phyloP scores from a whole-genome alignment of 2,329 filamentous ascomycete species.

The Penicillium sclerotigenum region DNA sequence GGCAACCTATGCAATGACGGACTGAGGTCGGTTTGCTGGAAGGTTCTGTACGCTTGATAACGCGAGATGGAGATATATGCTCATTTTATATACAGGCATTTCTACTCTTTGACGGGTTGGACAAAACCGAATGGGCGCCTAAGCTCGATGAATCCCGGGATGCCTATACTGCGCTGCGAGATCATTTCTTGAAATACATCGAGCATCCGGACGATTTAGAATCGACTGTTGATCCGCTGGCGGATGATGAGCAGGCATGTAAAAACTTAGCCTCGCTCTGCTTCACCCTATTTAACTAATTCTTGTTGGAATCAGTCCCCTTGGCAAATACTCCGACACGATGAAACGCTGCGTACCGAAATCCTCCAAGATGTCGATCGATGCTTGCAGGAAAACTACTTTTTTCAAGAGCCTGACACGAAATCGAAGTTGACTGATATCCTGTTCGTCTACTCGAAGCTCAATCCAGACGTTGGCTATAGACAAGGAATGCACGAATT shows the following conservation, averaged over 20 bases:
- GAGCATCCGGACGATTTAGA: conserved; percentile 78
- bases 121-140: conserved; percentile 65
- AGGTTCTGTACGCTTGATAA: conserved; percentile 51
- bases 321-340: conserved; percentile 81
- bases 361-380: conserved; percentile 93
- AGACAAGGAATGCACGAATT: conserved; percentile 99
- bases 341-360: conserved; percentile 79
- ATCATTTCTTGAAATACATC: conserved; percentile 76
- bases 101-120: conserved; percentile 68
- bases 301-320: conserved; percentile 63
- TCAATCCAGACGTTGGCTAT: conserved; percentile 83
- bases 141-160: conserved; percentile 66
- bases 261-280: no score
- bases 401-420: conserved; percentile 76
- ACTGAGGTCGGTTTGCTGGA: conserved; percentile 88
- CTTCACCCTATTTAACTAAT: conserved; percentile 17
- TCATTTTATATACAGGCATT: conserved; percentile 59
- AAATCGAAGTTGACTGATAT: conserved; percentile 83
- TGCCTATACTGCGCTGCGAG: conserved; percentile 68
- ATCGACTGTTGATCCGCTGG: conserved; percentile 74
- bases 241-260: conserved; percentile 71
- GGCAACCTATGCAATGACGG: conserved; percentile 67
- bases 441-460: conserved; percentile 90
- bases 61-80: conserved; percentile 14
- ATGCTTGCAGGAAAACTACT: conserved; percentile 82